Evolutionary conservation across 192 early-diverging fungal species (phyloP), one percentile per base, ranked within the genome.

Genomic region (Linnemannia zychae): DNA sequence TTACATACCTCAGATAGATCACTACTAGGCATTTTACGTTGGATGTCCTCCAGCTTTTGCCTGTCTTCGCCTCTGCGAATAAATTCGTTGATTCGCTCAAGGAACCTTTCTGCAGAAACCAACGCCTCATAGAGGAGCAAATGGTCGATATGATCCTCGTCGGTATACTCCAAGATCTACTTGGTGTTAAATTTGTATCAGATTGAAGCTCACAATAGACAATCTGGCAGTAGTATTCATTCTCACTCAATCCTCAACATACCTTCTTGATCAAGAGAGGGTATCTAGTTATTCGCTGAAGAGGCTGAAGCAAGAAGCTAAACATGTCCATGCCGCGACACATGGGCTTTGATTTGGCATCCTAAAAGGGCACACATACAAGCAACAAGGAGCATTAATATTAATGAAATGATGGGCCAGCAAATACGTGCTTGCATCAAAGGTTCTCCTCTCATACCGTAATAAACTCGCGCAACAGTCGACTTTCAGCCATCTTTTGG

Each of bases 231-330:
- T 9, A 3, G 40, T 6, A 44, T 6, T 44, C 9, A 44, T 3
- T 44, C 9, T 44, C 40, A 6, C n/a, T n/a, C n/a, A n/a, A n/a
- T 44, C 40, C 40, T 44, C n/a, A 38, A 67, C 36, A 37, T 88
- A 93, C 92, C 82, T 96, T 94, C 18, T 94, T 91, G 34, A 99
- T 89, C 18, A 99, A 90, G 57, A 99, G 88, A 31, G 94, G 95
- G 87, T 99, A 99, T 88, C 98, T 91, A 18, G 98, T 97, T 49
- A 99, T 92, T 7, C 98, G 93, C 86, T 99, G 98, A 36, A 99
- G 92, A 1, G 98, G 98, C 11, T 98, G 90, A 31, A 99, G 91
- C 46, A 97, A 87, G 74, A 94, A 97, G 37, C 93, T 94, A 0
- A 92, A 94, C 15, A 97, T 90, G 78, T 97, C 96, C 40, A 97